These are phyloP conservation scores for Rhizophagus prolifer DNA, from an alignment of 192 early-diverging fungal genomes.

Conservation along the genomic window DNA sequence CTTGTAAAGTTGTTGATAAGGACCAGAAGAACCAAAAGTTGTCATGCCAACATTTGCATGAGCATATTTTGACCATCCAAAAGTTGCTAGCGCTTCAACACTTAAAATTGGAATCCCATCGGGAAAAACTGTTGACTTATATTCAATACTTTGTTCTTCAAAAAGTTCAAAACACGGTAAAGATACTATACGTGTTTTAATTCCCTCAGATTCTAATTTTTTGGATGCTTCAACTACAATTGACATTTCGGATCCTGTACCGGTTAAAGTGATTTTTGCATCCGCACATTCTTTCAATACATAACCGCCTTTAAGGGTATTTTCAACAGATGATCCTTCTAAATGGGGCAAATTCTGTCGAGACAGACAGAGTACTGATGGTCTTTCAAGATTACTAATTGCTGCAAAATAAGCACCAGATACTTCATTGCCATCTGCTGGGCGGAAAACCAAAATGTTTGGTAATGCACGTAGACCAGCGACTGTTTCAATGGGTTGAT, in stretches of 20 bases:
- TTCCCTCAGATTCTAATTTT: conserved; percentile 55
- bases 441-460: conserved; percentile 83
- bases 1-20: conserved; percentile 80
- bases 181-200: conserved; percentile 83
- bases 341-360: conserved; percentile 96
- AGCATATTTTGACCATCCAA: conserved; percentile 91
- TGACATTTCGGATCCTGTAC: conserved; percentile 90
- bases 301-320: conserved; percentile 84
- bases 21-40: conserved; percentile 85
- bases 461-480: conserved; percentile 87
- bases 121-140: conserved; percentile 78
- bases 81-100: conserved; percentile 84
- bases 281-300: conserved; percentile 66
- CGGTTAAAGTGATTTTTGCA: conserved; percentile 71
- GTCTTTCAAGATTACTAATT: conserved; percentile 64
- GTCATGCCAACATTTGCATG: conserved; percentile 88
- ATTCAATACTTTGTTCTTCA: conserved; percentile 77
- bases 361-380: conserved; percentile 83
- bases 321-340: conserved; percentile 78
- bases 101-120: conserved; percentile 80
- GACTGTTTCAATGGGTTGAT: conserved; percentile 97
- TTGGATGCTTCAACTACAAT: conserved; percentile 86
- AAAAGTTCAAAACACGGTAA: conserved; percentile 92
- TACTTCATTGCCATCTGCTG: conserved; percentile 93
- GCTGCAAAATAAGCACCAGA: conserved; percentile 88